Evolutionary conservation across 495 filamentous ascomycete genomes (phyloP).

Genomic region (Talaromyces proteolyticus): DNA sequence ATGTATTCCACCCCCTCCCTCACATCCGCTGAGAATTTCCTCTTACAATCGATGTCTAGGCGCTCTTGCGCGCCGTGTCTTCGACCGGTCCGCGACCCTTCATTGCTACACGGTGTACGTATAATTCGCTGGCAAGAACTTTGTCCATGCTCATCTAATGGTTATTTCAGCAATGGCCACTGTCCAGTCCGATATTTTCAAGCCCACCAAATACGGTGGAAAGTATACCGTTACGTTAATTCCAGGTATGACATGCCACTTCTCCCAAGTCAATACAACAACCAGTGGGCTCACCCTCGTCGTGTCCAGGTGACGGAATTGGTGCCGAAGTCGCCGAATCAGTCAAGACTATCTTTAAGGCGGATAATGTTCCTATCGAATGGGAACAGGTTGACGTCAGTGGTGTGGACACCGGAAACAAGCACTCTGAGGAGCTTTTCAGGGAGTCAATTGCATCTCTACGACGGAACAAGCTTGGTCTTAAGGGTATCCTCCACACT

Average conservation of each 20-base stretch:
- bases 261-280: conserved; percentile 4
- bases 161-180: conserved; percentile 54
- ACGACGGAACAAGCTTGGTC: conserved; percentile 93
- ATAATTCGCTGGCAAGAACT: no score
- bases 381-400: conserved; percentile 99
- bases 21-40: neutral
- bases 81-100: conserved; percentile 26
- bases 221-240: conserved; percentile 99
- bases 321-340: conserved; percentile 97
- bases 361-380: conserved; percentile 95
- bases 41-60: conserved; percentile 3
- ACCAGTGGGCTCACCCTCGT: neutral
- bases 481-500: conserved; percentile 96
- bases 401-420: conserved; percentile 79
- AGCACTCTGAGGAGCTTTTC: conserved; percentile 92
- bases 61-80: conserved; percentile 19
- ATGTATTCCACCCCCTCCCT: conserved; percentile 4
- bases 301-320: conserved; percentile 76
- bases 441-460: conserved; percentile 90
- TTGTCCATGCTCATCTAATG: neutral
- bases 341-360: conserved; percentile 98
- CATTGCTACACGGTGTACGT: conserved; percentile 38
- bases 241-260: conserved; percentile 53
- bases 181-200: conserved; percentile 85
- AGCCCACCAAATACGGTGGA: conserved; percentile 97